Conservation (phyloP, 108 stramenopile genomes). For the Cyclotella sp. region DNA sequence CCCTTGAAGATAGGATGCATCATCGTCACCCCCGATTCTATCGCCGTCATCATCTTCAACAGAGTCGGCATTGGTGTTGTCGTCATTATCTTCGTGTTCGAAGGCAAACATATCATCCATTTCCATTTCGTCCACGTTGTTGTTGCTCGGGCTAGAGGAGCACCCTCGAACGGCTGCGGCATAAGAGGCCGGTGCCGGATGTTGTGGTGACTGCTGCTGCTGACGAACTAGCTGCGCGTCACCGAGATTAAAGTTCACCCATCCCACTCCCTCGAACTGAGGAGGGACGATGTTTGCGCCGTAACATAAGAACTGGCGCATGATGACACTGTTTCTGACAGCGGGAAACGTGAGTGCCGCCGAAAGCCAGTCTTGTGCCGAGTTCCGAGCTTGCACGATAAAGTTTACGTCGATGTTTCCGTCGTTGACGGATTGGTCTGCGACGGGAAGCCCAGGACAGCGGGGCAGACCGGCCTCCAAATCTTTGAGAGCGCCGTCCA, state of each 20-base stretch:
- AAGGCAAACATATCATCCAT: slow-evolving; percentile 80
- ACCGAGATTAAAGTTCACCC: slow-evolving; percentile 64
- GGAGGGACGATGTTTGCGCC: slow-evolving; percentile 84
- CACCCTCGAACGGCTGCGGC: slow-evolving; percentile 7
- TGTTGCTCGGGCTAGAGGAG: background rate
- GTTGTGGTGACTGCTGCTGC: slow-evolving; percentile 21
- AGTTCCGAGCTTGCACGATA: slow-evolving; percentile 60
- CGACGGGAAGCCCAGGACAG: slow-evolving; percentile 46
- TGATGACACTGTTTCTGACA: slow-evolving; percentile 62
- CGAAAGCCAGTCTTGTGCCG: slow-evolving; percentile 74
- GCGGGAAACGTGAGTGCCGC: slow-evolving; percentile 65
- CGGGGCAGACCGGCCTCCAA: slow-evolving; percentile 47
- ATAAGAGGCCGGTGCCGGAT: slow-evolving; percentile 3
- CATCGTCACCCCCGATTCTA: slow-evolving; percentile 55
- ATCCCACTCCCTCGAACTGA: slow-evolving; percentile 79
- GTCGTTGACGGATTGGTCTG: background rate
- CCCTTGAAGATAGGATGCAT: slow-evolving; percentile 61
- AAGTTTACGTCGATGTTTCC: slow-evolving; percentile 33
- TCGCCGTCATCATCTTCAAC: slow-evolving; percentile 10
- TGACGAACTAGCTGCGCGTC: slow-evolving; percentile 32
- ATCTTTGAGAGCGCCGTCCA: slow-evolving; percentile 57
- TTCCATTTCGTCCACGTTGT: slow-evolving; percentile 81
- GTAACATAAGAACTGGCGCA: slow-evolving; percentile 79
- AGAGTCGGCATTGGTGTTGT: slow-evolving; percentile 12
- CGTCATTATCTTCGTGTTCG: slow-evolving; percentile 49